These are phyloP conservation scores for Pycnococcus provasolii DNA, from an alignment of 139 green algal species.

Conservation along the genomic window DNA sequence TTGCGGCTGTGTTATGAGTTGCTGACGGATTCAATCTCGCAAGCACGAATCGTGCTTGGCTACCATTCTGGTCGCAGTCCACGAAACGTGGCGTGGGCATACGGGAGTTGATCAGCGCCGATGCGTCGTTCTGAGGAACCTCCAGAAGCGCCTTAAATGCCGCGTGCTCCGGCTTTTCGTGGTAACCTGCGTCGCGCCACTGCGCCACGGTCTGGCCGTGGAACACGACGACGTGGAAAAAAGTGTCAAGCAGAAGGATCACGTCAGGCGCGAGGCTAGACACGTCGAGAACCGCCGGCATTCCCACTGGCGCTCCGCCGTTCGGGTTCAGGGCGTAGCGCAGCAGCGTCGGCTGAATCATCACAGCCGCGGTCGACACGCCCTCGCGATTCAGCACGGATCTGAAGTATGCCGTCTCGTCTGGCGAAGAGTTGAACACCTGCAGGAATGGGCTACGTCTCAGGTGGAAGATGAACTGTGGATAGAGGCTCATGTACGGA, in stretches of 20 bases:
- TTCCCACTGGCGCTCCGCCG: too few species aligned
- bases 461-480: conserved; percentile 59
- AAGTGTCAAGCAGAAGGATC: conserved; percentile 47
- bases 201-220: conserved; percentile 41
- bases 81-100: conserved; percentile 41
- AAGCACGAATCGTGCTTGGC: conserved; percentile 49
- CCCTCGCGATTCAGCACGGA: conserved; percentile 40
- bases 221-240: conserved; percentile 43
- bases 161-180: conserved; percentile 37
- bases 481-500: conserved; percentile 38
- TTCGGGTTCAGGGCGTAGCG: conserved; percentile 36
- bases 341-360: conserved; percentile 50
- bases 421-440: conserved; percentile 49
- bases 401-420: conserved; percentile 50
- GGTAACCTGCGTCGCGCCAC: conserved; percentile 41
- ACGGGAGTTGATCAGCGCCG: conserved; percentile 23
- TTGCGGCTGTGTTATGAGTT: conserved; percentile 36
- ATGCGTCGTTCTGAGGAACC: conserved; percentile 34
- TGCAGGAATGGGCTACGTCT: conserved; percentile 43
- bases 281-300: conserved; percentile 45
- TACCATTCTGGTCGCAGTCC: conserved; percentile 45
- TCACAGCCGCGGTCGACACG: conserved; percentile 35
- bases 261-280: conserved; percentile 34
- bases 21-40: conserved; percentile 48
- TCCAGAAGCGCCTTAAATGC: conserved; percentile 40